Evolutionary conservation across 495 filamentous ascomycete genomes (phyloP).

Genomic region (Aspergillus bridgeri): DNA sequence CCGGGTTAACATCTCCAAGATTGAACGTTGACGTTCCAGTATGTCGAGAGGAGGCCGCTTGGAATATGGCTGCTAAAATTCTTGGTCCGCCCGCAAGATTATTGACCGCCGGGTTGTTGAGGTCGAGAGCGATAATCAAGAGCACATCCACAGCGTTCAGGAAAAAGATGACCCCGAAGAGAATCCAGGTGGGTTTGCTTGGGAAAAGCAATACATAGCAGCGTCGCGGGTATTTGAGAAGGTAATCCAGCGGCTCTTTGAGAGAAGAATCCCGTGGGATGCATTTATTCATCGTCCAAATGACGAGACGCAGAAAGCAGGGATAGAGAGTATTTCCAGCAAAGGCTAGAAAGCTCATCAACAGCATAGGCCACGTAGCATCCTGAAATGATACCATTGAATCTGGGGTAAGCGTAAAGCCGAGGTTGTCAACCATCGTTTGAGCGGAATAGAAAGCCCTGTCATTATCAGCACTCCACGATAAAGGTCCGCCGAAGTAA

Average conservation of each 20-base stretch:
- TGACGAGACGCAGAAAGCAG: constrained; percentile 72
- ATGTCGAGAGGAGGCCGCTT: constrained; percentile 57
- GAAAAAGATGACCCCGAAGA: constrained; percentile 54
- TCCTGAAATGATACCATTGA: constrained; percentile 77
- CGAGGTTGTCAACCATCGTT: constrained; percentile 44
- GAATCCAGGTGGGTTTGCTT: constrained; percentile 56
- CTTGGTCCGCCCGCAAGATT: constrained; percentile 27
- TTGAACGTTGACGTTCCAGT: constrained; percentile 57
- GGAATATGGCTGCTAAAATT: constrained; percentile 56
- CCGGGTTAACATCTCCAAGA: constrained; percentile 54
- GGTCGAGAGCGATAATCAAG: constrained; percentile 58
- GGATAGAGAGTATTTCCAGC: constrained; percentile 83
- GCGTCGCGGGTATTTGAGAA: constrained; percentile 58
- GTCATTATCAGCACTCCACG: too few relatives aligned
- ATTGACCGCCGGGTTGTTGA: constrained; percentile 33
- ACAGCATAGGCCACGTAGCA: constrained; percentile 60
- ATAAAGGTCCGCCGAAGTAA: too few relatives aligned
- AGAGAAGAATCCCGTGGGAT: constrained; percentile 37
- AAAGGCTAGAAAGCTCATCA: constrained; percentile 70
- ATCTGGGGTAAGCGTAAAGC: constrained; percentile 75
- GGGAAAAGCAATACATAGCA: constrained; percentile 64
- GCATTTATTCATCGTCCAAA: constrained; percentile 61
- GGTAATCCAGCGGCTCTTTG: constrained; percentile 43
- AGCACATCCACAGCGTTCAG: constrained; percentile 56
- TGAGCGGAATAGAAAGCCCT: constrained; percentile 35